A percentile compares a stretch with the other conserved stretches of the same genome.
These are phyloP conservation scores for Endocalyx cinctus DNA, from an alignment of 2,329 filamentous ascomycete genomes.

Conservation along the genomic window DNA sequence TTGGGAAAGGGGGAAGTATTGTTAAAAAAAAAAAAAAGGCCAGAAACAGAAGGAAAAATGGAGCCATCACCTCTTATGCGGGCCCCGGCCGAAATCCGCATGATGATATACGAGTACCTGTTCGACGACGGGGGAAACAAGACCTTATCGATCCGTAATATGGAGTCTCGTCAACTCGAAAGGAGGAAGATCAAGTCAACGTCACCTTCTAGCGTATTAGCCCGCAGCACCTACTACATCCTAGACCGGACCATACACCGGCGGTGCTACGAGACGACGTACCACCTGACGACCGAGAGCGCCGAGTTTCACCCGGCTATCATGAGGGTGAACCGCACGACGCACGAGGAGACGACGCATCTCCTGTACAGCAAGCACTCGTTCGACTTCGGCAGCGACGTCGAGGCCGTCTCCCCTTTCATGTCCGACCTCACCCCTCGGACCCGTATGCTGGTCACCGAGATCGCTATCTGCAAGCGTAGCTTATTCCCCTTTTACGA, in stretches of 20 bases:
- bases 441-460: conserved; percentile 42
- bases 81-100: conserved; percentile 37
- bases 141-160: conserved; percentile 36
- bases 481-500: conserved; percentile 48
- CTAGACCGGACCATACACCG: conserved; percentile 35
- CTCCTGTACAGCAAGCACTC: conserved; percentile 51
- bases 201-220: too few species aligned
- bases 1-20: too few species aligned
- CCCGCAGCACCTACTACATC: conserved; percentile 36
- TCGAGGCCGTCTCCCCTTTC: conserved; percentile 58
- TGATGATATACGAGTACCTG: conserved; percentile 40
- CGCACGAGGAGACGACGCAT: conserved; percentile 52
- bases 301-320: conserved; percentile 37
- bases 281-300: conserved; percentile 40
- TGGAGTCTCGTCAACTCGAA: too few species aligned
- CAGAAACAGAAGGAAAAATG: too few species aligned
- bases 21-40: too few species aligned
- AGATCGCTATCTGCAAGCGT: conserved; percentile 51
- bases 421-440: conserved; percentile 49
- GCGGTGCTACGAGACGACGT: conserved; percentile 49
- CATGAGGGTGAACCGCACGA: conserved; percentile 40
- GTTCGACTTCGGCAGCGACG: conserved; percentile 55
- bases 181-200: conserved; percentile 16
- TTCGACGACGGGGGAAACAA: conserved; percentile 36
- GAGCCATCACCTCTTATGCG: conserved; percentile 24